Evolutionary conservation across 2,329 filamentous ascomycete genomes (phyloP).

Genomic region (Beauveria rudraprayagi): DNA sequence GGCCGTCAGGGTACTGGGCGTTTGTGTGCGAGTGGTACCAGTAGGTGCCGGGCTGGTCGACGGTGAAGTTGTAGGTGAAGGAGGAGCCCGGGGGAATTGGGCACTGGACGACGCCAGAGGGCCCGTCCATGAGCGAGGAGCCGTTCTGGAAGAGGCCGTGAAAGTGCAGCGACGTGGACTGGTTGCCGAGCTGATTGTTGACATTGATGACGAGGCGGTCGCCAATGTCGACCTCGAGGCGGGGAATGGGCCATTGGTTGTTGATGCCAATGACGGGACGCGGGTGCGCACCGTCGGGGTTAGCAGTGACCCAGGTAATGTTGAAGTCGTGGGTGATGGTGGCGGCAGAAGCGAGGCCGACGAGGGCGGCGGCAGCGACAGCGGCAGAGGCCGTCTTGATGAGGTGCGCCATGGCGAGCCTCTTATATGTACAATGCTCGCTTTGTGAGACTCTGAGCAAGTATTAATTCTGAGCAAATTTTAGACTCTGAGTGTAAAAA

Average conservation of each 20-base stretch:
- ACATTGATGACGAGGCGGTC: slow-evolving; percentile 53
- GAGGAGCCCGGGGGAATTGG: slow-evolving; percentile 53
- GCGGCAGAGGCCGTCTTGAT: slow-evolving; percentile 2
- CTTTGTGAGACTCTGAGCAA: neutral
- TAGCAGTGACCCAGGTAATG: slow-evolving; percentile 61
- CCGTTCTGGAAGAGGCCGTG: slow-evolving; percentile 65
- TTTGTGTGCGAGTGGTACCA: slow-evolving; percentile 69
- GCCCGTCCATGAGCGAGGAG: slow-evolving; percentile 64
- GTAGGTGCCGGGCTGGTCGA: slow-evolving; percentile 63
- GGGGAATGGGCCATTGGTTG: slow-evolving; percentile 64
- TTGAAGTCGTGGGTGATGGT: slow-evolving; percentile 57
- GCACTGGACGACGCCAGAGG: slow-evolving; percentile 58
- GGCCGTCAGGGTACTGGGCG: slow-evolving; percentile 63
- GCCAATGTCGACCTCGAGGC: slow-evolving; percentile 53
- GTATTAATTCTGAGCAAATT: neutral
- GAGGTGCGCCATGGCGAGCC: slow-evolving; percentile 3
- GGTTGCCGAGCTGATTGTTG: slow-evolving; percentile 52
- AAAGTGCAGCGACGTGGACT: slow-evolving; percentile 58
- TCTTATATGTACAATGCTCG: neutral
- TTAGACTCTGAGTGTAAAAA: no score
- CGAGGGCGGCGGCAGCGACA: slow-evolving; percentile 10
- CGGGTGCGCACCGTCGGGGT: slow-evolving; percentile 59
- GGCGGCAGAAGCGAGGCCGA: slow-evolving; percentile 28
- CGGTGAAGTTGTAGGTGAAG: slow-evolving; percentile 62
- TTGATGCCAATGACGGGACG: slow-evolving; percentile 72